Conservation (phyloP, 164 flowering plant genomes). For the Platanus orientalis region DNA sequence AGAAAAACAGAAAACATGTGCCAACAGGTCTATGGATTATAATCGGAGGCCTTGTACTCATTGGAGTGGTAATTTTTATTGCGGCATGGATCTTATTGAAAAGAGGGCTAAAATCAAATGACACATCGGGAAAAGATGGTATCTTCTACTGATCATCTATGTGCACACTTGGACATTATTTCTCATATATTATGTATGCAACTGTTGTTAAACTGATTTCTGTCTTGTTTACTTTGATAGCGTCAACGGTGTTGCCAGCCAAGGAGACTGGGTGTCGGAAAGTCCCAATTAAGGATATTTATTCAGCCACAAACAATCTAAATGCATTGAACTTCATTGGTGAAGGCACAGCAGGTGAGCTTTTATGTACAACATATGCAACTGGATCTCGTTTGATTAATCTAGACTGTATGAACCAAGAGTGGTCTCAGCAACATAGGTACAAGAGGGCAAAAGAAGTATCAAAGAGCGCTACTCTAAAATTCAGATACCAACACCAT, state of each 20-base stretch:
- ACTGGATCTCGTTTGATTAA: not conserved
- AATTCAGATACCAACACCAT: too few species aligned
- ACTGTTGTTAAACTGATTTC: not conserved
- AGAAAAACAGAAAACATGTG: not conserved
- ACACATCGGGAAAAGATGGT: conserved; percentile 34
- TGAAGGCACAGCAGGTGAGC: conserved; percentile 64
- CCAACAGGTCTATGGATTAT: conserved; percentile 35
- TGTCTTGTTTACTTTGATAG: conserved; percentile 22
- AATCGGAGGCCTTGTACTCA: conserved; percentile 28
- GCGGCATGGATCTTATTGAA: too few species aligned
- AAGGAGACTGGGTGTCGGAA: conserved; percentile 25
- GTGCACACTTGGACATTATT: not conserved
- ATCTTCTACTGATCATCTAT: not conserved
- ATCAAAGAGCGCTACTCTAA: too few species aligned
- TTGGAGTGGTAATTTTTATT: conserved; percentile 16
- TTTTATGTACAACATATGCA: not conserved
- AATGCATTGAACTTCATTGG: conserved; percentile 51
- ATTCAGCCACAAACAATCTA: conserved; percentile 51
- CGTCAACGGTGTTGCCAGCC: conserved; percentile 15
- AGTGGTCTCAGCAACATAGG: too few species aligned
- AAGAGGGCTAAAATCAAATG: too few species aligned
- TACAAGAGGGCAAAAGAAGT: too few species aligned
- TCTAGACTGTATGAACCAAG: not conserved
- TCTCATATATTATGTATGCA: not conserved
- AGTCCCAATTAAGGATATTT: conserved; percentile 42